Evolutionary conservation across 139 green algal species (phyloP), one percentile per base, ranked within the genome.

Genomic region (Choricystis sp.): DNA sequence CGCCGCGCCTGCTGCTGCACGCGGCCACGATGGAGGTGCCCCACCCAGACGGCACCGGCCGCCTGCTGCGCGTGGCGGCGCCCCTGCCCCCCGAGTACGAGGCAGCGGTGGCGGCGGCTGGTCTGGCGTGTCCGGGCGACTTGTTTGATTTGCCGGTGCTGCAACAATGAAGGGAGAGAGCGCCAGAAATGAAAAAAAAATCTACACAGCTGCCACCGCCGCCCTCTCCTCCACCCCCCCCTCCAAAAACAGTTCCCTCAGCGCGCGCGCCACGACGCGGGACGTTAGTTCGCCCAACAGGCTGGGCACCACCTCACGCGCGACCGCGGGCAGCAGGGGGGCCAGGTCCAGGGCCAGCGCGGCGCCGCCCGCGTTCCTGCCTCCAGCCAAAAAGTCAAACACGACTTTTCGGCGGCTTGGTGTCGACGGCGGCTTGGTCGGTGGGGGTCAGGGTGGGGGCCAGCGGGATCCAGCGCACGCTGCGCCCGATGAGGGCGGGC

Each of bases 201-300:
- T n/a, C n/a, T n/a, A n/a, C n/a, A n/a, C n/a, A n/a, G n/a, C n/a
- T n/a, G n/a, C n/a, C n/a, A n/a, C n/a, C n/a, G n/a, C n/a, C n/a
- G n/a, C n/a, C n/a, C n/a, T n/a, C n/a, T n/a, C n/a, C n/a, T n/a
- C n/a, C n/a, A n/a, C n/a, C n/a, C n/a, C n/a, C n/a, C n/a, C n/a
- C n/a, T n/a, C n/a, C n/a, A n/a, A n/a, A 30, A 77, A 87, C 58
- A 94, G 56, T 65, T 96, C 86, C 0, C 86, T 66, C 9, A 96
- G 68, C 3, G 79, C n/a, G 22, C 89, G 81, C 19, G 89, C 89
- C 1, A 74, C 61, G 24, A 94, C 72, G 19, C 89, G 72, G 55
- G 65, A 79, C 1, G 73, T 58, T 28, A 96, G 74, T 31, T 75
- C 58, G 25, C 69, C 26, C 0, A 49, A 65, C 25, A 96, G 61